Base-by-base conservation (phyloP, 805 yeast species). In the Barnettozyma vustinii region DNA sequence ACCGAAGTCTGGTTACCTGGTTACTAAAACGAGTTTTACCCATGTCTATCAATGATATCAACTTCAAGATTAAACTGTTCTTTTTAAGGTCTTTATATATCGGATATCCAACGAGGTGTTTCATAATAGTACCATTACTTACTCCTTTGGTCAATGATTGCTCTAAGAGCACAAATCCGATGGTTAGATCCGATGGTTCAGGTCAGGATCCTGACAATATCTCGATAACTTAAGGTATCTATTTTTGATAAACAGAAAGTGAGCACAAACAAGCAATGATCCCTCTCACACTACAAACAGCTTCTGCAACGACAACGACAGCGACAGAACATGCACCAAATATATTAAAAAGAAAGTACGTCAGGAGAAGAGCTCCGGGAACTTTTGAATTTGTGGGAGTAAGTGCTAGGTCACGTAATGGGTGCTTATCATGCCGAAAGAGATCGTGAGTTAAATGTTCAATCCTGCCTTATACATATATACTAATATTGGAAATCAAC, bases 341-440 rank as follows among this genome's bases (percentile, higher is more conserved):
- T 15, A 26, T 3, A 32, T 1, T 2, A 30, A 44, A 44, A 26
- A 37, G 46, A 20, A 44, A 44, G 37, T 44, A 44, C 21, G 42
- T 37, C 42, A 37, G 20, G 30, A 44, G 36, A 20, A 36, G n/a
- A 13, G 37, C 21, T 13, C 46, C 46, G n/a, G 46, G 46, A 15
- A 23, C 32, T 27, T 44, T 44, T 27, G 35, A 44, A 13, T 44
- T 44, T 27, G 46, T 44, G 25, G 46, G 46, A n/a, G 37, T 37
- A 15, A 44, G 10, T 19, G 46, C 46, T 25, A 44, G 46, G 19
- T 44, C 46, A n/a, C 42, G 46, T 18, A 44, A 44, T 37, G 46
- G 46, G 7, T 44, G 46, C 37, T 19, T 44, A 20, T 27, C 46
- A 15, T 44, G 46, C 18, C 27, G 30, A 15, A 37, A 27, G 26